phyloP scores from a whole-genome alignment of 148 eudicot species.

The Suaeda aralocaspica region DNA sequence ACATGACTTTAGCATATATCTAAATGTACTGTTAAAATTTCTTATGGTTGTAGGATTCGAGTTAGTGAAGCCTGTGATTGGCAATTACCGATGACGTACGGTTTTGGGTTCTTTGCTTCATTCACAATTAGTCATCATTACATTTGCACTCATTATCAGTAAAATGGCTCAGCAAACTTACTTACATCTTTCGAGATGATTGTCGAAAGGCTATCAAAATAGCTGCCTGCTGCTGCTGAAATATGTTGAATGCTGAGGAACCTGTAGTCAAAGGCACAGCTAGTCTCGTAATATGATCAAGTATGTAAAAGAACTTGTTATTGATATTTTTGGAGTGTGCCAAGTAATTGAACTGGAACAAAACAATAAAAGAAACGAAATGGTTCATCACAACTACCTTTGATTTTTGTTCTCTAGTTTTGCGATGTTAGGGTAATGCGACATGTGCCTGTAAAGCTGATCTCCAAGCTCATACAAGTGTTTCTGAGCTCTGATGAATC shows the following conservation, averaged over 20 bases:
- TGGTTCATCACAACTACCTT: too few relatives aligned
- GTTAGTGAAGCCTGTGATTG: too few relatives aligned
- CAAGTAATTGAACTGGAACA: background rate
- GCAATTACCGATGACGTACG: too few relatives aligned
- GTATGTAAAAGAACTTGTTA: background rate
- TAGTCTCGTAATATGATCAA: background rate
- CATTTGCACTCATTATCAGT: too few relatives aligned
- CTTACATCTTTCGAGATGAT: conserved; percentile 66
- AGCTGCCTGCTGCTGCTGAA: conserved; percentile 45
- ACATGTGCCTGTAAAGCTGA: conserved; percentile 62
- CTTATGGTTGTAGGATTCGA: too few relatives aligned
- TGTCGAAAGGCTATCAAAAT: conserved; percentile 36
- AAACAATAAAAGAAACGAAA: background rate
- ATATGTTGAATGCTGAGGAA: conserved; percentile 64
- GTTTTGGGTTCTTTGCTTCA: too few relatives aligned
- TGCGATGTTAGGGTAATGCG: conserved; percentile 39
- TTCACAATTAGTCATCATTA: too few relatives aligned
- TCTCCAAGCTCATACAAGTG: conserved; percentile 73
- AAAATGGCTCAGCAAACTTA: background rate
- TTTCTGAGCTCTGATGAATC: conserved; percentile 58
- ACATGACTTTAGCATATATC: too few relatives aligned
- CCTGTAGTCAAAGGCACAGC: conserved; percentile 35
- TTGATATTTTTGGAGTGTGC: background rate
- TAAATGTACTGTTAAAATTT: too few relatives aligned
- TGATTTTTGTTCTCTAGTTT: conserved; percentile 36